Evolutionary conservation across 176 grass and related monocot species (phyloP).

Genomic region (Cenchrus americanus): DNA sequence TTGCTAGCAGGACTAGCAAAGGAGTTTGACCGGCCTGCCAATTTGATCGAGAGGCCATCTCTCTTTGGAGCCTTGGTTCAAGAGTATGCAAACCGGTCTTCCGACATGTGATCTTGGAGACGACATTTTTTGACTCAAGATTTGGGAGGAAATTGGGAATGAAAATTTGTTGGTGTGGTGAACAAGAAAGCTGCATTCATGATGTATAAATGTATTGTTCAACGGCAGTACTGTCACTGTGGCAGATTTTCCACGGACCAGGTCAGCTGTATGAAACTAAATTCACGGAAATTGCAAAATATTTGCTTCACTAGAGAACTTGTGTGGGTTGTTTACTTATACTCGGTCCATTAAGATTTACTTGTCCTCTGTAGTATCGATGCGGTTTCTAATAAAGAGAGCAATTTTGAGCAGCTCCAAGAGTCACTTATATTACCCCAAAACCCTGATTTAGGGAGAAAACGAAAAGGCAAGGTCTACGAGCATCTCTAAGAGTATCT

Average conservation of each 20-base stretch:
- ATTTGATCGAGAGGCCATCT: conserved; percentile 82
- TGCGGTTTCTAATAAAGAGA: too few relatives aligned
- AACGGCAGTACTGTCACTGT: neutral
- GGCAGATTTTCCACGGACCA: neutral
- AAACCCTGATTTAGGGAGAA: too few relatives aligned
- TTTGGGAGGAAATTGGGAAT: conserved; percentile 8
- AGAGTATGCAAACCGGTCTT: conserved; percentile 91
- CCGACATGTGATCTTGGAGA: conserved; percentile 55
- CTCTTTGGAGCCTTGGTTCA: conserved; percentile 93
- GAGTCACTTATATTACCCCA: too few relatives aligned
- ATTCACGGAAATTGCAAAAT: neutral
- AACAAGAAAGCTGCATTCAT: neutral
- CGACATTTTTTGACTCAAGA: conserved; percentile 30
- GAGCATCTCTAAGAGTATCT: too few relatives aligned
- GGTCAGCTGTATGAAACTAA: neutral
- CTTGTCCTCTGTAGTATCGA: neutral
- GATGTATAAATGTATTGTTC: neutral
- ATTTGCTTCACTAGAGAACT: neutral
- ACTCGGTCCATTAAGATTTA: neutral
- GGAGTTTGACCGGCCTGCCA: conserved; percentile 80
- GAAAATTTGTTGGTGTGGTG: neutral
- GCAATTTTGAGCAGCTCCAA: too few relatives aligned
- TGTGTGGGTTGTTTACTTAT: neutral
- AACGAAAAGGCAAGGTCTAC: too few relatives aligned
- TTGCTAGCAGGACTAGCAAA: conserved; percentile 71